Base-by-base conservation (phyloP, 192 early-diverging fungal genomes). In the Umbelopsis ramanniana region DNA sequence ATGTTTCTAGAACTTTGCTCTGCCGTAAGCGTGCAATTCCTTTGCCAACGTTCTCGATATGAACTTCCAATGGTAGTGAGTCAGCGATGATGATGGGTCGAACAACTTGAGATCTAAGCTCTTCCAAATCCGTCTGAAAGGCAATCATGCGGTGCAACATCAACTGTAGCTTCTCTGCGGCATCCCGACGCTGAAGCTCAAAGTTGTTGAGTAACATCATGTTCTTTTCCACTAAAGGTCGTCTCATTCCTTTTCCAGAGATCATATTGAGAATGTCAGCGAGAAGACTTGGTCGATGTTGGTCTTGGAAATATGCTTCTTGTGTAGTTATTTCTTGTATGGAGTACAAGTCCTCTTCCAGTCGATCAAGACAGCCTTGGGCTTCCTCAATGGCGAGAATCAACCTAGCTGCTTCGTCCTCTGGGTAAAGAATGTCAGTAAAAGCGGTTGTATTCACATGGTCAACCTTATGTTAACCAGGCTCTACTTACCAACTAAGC, bases 91-190 rank as follows among this genome's bases (percentile, higher is more conserved):
- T 46, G 50, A 79, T 75, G 15, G 84, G 84, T 17, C 66, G 69
- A 0, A 81, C 73, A 3, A 85, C 75, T 52, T 80, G 79, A 19
- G 83, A 73, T 21, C 86, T 57, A 38, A 87, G 66, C 38, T 84
- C 75, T 37, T 83, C 83, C 29, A 87, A 73, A 73, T 87, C 86
- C 45, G 82, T 74, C 67, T 87, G 84, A 67, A 85, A 84, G 1
- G 81, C 76, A 2, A 83, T 81, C 75, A 87, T 67, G 46, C 82
- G 71, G 69, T 75, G 82, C 17, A 85, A 52, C 46, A 80, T 79
- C 4, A 78, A 38, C 33, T 83, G 71, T 12, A 87, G 47, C 67
- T 79, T 75, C 14, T 70, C 52, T 11, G 83, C 77, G 0, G 84
- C 82, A 5, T 67, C 69, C 11, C 76, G 76, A 26, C 86, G 79